Evolutionary conservation across 495 filamentous ascomycete genomes (phyloP).

Genomic region (Hypoxylon cercidicola): DNA sequence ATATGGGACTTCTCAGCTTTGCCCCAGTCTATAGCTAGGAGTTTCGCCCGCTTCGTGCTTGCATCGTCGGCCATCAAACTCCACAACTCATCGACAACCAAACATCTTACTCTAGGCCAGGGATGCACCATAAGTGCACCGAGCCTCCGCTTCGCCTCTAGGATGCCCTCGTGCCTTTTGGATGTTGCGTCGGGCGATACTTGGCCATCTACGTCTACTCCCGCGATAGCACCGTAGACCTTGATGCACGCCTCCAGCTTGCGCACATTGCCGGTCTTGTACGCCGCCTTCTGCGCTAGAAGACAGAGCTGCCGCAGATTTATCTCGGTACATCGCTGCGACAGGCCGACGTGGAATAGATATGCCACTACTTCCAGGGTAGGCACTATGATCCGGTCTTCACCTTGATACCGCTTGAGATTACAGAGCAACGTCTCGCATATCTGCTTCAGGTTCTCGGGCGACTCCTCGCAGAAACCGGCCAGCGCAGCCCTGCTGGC

Average conservation of each 20-base stretch:
- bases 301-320: constrained; percentile 68
- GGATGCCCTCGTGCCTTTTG: constrained; percentile 43
- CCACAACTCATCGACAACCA: constrained; percentile 62
- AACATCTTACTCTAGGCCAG: constrained; percentile 56
- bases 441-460: constrained; percentile 44
- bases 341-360: constrained; percentile 69
- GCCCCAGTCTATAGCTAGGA: constrained; percentile 56
- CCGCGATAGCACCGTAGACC: constrained; percentile 75
- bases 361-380: constrained; percentile 79
- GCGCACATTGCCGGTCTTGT: constrained; percentile 79
- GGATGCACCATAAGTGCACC: constrained; percentile 58
- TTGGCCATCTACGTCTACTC: constrained; percentile 7
- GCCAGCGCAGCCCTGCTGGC: constrained; percentile 76
- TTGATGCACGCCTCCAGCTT: constrained; percentile 82
- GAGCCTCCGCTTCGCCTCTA: constrained; percentile 57
- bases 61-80: constrained; percentile 35
- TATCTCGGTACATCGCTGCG: constrained; percentile 43
- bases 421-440: constrained; percentile 49
- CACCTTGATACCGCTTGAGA: constrained; percentile 51
- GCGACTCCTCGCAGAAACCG: constrained; percentile 53
- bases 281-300: constrained; percentile 78
- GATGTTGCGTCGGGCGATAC: constrained; percentile 22
- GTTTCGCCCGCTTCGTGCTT: constrained; percentile 22
- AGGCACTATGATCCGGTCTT: constrained; percentile 79
- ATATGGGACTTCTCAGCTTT: constrained; percentile 51